Conservation (phyloP, 2,329 filamentous ascomycete species). For the Plectosphaerella cucumerina region DNA sequence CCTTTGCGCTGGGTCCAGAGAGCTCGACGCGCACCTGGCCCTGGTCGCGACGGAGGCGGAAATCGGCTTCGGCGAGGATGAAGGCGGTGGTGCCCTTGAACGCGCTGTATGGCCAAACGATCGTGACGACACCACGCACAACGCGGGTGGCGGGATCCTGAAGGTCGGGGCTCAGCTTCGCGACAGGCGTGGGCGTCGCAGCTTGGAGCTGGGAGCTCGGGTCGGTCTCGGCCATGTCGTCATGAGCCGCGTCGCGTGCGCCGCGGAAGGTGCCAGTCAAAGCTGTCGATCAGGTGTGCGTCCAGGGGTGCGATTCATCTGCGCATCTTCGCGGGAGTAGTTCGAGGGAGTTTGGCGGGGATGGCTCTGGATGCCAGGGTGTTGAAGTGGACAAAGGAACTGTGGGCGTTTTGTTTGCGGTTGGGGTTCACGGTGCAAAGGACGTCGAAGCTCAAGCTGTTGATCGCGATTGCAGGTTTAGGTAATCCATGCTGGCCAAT, state of each 20-base stretch:
- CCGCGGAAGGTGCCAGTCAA: too few species aligned
- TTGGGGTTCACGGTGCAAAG: too few species aligned
- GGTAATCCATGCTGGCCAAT: too few species aligned
- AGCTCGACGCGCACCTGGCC: constrained; percentile 83
- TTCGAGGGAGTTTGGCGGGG: too few species aligned
- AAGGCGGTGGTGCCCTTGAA: constrained; percentile 71
- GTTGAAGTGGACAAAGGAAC: too few species aligned
- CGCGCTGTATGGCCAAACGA: constrained; percentile 89
- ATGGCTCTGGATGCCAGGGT: too few species aligned
- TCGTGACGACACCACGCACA: constrained; percentile 70
- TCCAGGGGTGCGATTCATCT: too few species aligned
- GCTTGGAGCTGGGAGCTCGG: constrained; percentile 11
- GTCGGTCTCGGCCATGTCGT: constrained; percentile 11
- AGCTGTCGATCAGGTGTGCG: too few species aligned
- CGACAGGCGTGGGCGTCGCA: constrained; percentile 41
- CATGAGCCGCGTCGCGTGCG: constrained; percentile 4
- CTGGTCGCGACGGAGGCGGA: constrained; percentile 68
- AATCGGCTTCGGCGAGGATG: constrained; percentile 79
- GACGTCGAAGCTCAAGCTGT: too few species aligned
- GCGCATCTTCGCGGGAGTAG: too few species aligned
- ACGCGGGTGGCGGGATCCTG: constrained; percentile 33
- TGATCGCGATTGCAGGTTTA: too few species aligned
- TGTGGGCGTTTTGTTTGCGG: too few species aligned
- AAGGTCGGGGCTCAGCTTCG: constrained; percentile 48
- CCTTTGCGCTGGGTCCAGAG: constrained; percentile 63